Percentiles rank a stretch among this genome's conserved stretches.
Conservation (phyloP, 139 green algal genomes). For the Mesostigma viride region DNA sequence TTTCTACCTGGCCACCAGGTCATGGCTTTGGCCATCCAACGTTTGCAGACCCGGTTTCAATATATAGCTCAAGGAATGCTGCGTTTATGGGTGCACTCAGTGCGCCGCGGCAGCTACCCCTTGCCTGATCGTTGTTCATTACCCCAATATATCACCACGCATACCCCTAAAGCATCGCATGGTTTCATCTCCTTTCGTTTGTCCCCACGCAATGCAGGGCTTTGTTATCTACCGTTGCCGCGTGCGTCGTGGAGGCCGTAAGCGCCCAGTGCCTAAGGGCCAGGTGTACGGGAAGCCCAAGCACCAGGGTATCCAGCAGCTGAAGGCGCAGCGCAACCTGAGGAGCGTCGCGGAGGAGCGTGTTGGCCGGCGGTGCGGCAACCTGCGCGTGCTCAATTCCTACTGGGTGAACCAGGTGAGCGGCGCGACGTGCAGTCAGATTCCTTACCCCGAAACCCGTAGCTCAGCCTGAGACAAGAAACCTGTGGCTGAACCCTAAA, state of each 20-base stretch:
- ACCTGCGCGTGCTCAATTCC: constrained; percentile 94
- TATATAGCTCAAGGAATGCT: no score
- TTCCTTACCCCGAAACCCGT: neutral
- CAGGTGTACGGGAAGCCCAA: constrained; percentile 89
- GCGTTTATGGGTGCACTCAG: no score
- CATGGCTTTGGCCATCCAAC: no score
- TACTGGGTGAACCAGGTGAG: constrained; percentile 98
- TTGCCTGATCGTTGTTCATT: no score
- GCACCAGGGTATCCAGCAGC: constrained; percentile 88
- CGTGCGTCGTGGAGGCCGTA: constrained; percentile 89
- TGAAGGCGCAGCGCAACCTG: constrained; percentile 93
- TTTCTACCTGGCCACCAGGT: no score
- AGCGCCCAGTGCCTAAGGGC: constrained; percentile 87
- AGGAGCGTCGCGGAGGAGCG: constrained; percentile 88
- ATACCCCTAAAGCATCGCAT: no score
- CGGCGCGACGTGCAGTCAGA: neutral
- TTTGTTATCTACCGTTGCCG: constrained; percentile 92
- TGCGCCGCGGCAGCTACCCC: no score
- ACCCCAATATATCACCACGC: no score
- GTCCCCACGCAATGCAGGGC: no score
- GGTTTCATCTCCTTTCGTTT: no score
- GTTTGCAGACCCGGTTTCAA: no score
- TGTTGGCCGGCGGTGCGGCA: constrained; percentile 78
- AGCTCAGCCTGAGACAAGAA: neutral
- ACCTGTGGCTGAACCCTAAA: no score